Evolutionary conservation across 164 flowering plant genomes (phyloP).

Genomic region (Litsea cubeba): DNA sequence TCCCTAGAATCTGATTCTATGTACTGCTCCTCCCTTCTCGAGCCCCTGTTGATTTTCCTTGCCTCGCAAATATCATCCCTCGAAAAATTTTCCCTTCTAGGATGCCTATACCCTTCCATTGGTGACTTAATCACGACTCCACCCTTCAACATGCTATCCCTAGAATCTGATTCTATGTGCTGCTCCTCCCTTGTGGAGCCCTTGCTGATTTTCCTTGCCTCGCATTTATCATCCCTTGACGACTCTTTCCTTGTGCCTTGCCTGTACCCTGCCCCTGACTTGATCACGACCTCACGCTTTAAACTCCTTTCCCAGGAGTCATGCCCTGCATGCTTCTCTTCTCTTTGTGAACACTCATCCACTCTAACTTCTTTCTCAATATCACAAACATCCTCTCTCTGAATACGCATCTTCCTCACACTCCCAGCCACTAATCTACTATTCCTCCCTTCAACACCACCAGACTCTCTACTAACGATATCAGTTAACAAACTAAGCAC

Average conservation of each 20-base stretch:
- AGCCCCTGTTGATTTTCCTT: conserved; percentile 21
- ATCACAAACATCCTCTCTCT: conserved; percentile 10
- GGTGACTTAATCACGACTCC: neutral
- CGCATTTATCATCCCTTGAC: neutral
- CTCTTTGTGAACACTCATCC: conserved; percentile 20
- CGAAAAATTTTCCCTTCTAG: conserved; percentile 1
- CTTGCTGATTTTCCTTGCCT: conserved; percentile 22
- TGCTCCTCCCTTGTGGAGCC: conserved; percentile 22
- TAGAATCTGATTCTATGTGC: conserved; percentile 19
- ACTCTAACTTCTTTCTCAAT: conserved; percentile 13
- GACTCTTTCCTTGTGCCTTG: conserved; percentile 2
- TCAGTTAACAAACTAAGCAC: conserved; percentile 67
- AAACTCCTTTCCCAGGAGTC: conserved; percentile 24
- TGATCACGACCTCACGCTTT: conserved; percentile 14
- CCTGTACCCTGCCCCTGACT: conserved; percentile 16
- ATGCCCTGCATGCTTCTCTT: conserved; percentile 19
- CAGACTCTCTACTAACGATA: conserved; percentile 27
- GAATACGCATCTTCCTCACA: neutral
- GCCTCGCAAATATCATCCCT: conserved; percentile 7
- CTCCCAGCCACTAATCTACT: conserved; percentile 11
- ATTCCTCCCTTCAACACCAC: conserved; percentile 23
- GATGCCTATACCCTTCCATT: neutral
- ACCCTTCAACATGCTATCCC: conserved; percentile 25
- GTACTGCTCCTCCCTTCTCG: conserved; percentile 23
- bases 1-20: conserved; percentile 20